phyloP scores from a whole-genome alignment of 768 basidiomycete genomes.

The Clavaria fumosa region DNA sequence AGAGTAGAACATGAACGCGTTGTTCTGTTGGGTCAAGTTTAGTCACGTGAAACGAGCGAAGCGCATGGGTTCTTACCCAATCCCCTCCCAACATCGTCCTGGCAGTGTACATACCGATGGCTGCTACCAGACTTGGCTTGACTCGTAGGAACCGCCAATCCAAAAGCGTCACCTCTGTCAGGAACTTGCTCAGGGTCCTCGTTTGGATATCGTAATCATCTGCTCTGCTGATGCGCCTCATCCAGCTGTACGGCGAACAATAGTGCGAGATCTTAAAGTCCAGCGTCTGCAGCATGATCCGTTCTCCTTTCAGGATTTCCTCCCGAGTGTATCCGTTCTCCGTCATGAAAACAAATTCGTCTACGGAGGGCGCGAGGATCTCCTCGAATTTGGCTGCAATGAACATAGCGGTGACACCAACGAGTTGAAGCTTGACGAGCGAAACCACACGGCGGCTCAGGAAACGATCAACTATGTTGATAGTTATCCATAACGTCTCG shows the following conservation, averaged over 20 bases:
- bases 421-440: constrained; percentile 83
- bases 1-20: constrained; percentile 85
- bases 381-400: constrained; percentile 99
- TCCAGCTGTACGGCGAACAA: constrained; percentile 99
- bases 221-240: constrained; percentile 94
- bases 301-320: constrained; percentile 95
- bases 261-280: constrained; percentile 94
- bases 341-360: constrained; percentile 98
- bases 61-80: constrained; percentile 60
- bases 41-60: constrained; percentile 24
- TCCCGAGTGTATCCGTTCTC: constrained; percentile 89
- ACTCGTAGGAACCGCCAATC: constrained; percentile 87
- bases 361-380: constrained; percentile 89
- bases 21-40: constrained; percentile 43
- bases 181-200: constrained; percentile 90
- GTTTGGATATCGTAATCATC: constrained; percentile 99
- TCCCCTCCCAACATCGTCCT: constrained; percentile 86
- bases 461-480: constrained; percentile 94
- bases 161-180: constrained; percentile 89
- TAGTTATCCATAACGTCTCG: constrained; percentile 96
- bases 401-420: constrained; percentile 98
- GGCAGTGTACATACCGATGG: constrained; percentile 94
- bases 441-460: constrained; percentile 79
- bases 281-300: constrained; percentile 87
- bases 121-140: constrained; percentile 88